Conservation (phyloP, 2,329 filamentous ascomycete species). For the Apiospora hydei region DNA sequence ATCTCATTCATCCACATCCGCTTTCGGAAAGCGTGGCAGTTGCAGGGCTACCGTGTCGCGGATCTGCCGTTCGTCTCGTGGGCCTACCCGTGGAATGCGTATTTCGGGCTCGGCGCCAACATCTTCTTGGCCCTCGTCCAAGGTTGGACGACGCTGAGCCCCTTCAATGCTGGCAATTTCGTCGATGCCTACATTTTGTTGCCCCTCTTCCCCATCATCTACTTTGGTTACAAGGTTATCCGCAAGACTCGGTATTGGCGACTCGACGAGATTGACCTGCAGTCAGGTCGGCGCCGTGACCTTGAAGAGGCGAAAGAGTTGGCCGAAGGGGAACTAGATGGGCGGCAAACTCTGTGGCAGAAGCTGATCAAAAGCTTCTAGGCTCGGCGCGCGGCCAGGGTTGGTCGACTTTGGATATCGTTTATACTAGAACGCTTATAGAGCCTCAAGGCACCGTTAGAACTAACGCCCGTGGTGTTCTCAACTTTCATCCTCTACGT, state of each 20-base stretch:
- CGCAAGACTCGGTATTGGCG: slow-evolving; percentile 61
- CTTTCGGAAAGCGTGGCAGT: slow-evolving; percentile 69
- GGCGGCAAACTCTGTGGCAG: slow-evolving; percentile 50
- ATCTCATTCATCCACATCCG: slow-evolving; percentile 77
- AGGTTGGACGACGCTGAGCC: slow-evolving; percentile 66
- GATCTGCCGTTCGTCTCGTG: slow-evolving; percentile 64
- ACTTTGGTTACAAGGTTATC: slow-evolving; percentile 59
- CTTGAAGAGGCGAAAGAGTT: slow-evolving; percentile 54
- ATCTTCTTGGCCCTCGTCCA: slow-evolving; percentile 67
- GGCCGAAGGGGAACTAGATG: slow-evolving; percentile 36
- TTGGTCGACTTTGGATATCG: no score
- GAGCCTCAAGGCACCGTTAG: no score
- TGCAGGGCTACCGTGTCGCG: slow-evolving; percentile 61
- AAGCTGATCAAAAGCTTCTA: slow-evolving; percentile 52
- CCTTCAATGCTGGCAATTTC: slow-evolving; percentile 65
- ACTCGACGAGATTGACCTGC: slow-evolving; percentile 61
- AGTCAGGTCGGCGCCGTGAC: slow-evolving; percentile 62
- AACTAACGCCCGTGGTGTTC: no score
- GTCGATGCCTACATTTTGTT: slow-evolving; percentile 70
- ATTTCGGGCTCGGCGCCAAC: slow-evolving; percentile 64
- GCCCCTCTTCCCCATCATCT: slow-evolving; percentile 66
- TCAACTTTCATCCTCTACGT: background rate
- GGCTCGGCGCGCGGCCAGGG: background rate
- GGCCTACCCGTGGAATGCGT: slow-evolving; percentile 65
- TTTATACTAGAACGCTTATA: background rate